Evolutionary conservation across 768 basidiomycete genomes (phyloP), one percentile per base, ranked within the genome.

Genomic region (Podaxis sp.): DNA sequence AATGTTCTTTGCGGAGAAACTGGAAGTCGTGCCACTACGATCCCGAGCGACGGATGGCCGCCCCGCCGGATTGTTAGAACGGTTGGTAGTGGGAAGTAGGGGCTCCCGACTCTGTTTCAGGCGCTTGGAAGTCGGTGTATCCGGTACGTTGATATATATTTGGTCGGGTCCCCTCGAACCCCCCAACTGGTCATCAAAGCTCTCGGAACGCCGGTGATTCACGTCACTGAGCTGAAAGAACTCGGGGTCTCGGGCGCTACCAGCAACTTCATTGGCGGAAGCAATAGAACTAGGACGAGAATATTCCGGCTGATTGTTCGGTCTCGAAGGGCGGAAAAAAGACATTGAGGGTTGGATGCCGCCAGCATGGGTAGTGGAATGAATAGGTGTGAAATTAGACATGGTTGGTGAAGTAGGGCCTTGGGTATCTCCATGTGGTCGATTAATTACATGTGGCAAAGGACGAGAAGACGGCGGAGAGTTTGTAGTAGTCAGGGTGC

Each of bases 261-360:
- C 53, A 11, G 52, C 49, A 11, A 56, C 46, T 30, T 77, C 68
- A 48, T 74, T 76, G 63, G 69, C 72, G 48, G 73, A 73, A 57
- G 67, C 67, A 55, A 69, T 68, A 7, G 78, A 77, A 17, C 74
- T 76, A 56, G 78, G 79, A 24, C 73, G 83, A 33, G 79, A 82
- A 65, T 74, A 79, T 54, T 72, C 73, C 11, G 71, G 72, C 60
- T 79, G 77, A 56, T 85, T 77, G 24, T 73, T 72, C 0, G 89
- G 91, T 55, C 86, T 81, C 4, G 86, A 83, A 3, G 90, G 89
- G 22, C 80, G 84, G 70, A 93, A 93, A 77, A 93, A 93, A 6
- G 89, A 87, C 4, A 90, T 84, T 9, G 90, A 87, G 15, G 93
- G 90, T 60, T 87, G 85, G 19, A 93, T 89, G 36, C 90, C 91